phyloP scores from a whole-genome alignment of 805 yeast species.

The Ogataea paradorogensis region DNA sequence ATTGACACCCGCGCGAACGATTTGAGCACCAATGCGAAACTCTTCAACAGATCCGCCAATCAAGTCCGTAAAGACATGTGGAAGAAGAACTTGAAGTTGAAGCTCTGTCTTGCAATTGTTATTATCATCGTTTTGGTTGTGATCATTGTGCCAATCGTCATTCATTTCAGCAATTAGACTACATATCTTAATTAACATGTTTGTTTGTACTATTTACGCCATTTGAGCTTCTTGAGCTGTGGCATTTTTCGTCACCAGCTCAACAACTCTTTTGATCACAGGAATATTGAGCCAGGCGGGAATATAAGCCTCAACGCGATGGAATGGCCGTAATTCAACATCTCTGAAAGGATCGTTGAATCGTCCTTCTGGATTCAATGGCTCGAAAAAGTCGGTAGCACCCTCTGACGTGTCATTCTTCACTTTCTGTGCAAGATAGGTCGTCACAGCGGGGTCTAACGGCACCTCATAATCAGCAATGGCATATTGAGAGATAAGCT shows the following conservation, averaged over 20 bases:
- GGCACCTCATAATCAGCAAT: conserved; percentile 96
- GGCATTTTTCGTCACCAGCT: conserved; percentile 81
- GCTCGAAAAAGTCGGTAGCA: conserved; percentile 65
- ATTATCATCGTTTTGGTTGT: conserved; percentile 80
- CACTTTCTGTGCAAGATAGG: conserved; percentile 77
- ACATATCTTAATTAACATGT: conserved; percentile 3
- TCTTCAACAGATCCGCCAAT: conserved; percentile 95
- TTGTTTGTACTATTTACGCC: conserved; percentile 6
- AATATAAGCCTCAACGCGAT: conserved; percentile 83
- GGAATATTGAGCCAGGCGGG: conserved; percentile 95
- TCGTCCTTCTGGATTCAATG: conserved; percentile 66
- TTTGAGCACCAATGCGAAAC: conserved; percentile 87
- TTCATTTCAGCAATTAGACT: conserved; percentile 57
- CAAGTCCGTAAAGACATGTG: conserved; percentile 98
- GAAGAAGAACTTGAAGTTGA: conserved; percentile 98
- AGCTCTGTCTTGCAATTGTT: conserved; percentile 80
- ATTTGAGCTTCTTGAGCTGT: conserved; percentile 54
- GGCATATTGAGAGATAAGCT: conserved; percentile 80
- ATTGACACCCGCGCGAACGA: conserved; percentile 92
- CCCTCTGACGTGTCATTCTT: conserved; percentile 47
- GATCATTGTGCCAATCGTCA: conserved; percentile 88
- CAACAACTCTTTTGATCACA: conserved; percentile 81
- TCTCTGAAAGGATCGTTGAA: conserved; percentile 81
- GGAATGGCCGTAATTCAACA: conserved; percentile 71
- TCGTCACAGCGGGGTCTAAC: conserved; percentile 74